Evolutionary conservation across 2,329 filamentous ascomycete species (phyloP).

Genomic region (Paraphoma sp.): DNA sequence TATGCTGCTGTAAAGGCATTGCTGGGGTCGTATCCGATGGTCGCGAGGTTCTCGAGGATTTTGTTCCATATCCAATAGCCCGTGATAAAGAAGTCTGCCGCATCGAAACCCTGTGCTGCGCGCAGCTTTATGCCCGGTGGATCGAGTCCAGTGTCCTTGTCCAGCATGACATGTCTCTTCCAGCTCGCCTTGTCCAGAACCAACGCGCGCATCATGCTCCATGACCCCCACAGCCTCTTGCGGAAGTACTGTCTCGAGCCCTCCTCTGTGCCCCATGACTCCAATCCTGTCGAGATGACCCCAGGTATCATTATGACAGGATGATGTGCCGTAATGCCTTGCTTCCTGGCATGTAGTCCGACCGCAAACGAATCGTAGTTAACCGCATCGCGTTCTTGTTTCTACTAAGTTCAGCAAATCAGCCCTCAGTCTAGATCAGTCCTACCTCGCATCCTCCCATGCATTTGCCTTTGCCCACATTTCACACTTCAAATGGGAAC

Average conservation of each 20-base stretch:
- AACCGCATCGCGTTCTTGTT: slow-evolving; percentile 85
- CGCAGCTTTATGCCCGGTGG: slow-evolving; percentile 88
- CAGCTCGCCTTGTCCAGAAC: slow-evolving; percentile 92
- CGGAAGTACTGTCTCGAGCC: slow-evolving; percentile 88
- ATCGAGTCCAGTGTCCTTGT: slow-evolving; percentile 88
- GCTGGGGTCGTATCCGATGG: slow-evolving; percentile 92
- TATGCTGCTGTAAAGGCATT: slow-evolving; percentile 74
- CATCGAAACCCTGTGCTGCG: slow-evolving; percentile 95
- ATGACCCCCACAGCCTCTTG: slow-evolving; percentile 94
- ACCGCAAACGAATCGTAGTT: slow-evolving; percentile 95
- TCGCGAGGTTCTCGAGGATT: slow-evolving; percentile 94
- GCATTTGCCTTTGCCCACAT: too few relatives aligned
- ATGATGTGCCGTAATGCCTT: slow-evolving; percentile 82
- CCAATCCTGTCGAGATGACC: slow-evolving; percentile 94
- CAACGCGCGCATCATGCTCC: slow-evolving; percentile 97
- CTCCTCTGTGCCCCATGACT: slow-evolving; percentile 94
- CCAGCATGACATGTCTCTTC: slow-evolving; percentile 97
- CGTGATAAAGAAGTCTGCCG: slow-evolving; percentile 90
- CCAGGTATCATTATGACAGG: slow-evolving; percentile 97
- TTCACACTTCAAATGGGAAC: neutral
- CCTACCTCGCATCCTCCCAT: neutral
- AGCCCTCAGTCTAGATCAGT: slow-evolving; percentile 15
- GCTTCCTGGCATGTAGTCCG: slow-evolving; percentile 78
- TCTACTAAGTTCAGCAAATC: slow-evolving; percentile 57
- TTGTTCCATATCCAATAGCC: slow-evolving; percentile 99